A percentile compares a stretch with the other conserved stretches of the same genome.
These are phyloP conservation scores for Discostella stelligeroides DNA, from an alignment of 108 stramenopile species.

Conservation along the genomic window DNA sequence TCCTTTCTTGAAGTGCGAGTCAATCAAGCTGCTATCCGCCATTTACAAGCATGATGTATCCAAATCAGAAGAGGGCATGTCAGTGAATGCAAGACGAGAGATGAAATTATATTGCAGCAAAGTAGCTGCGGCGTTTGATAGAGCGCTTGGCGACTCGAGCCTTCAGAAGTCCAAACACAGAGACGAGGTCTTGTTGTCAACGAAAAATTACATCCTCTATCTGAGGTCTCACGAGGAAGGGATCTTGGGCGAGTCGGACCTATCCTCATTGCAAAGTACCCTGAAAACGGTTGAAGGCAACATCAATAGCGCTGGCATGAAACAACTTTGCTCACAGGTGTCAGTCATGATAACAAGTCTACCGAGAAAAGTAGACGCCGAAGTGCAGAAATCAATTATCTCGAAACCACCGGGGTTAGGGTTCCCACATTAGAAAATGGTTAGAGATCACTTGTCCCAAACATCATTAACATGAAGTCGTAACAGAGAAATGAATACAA, in stretches of 20 bases:
- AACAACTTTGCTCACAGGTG: conserved; percentile 28
- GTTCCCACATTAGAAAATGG: too few relatives aligned
- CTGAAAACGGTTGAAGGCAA: conserved; percentile 8
- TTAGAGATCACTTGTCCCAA: too few relatives aligned
- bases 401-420: conserved; percentile 17
- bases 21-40: conserved; percentile 56
- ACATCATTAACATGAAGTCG: too few relatives aligned
- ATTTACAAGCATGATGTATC: conserved; percentile 24
- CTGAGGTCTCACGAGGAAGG: conserved; percentile 19
- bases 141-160: conserved; percentile 22
- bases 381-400: conserved; percentile 16
- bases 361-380: background rate
- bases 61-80: conserved; percentile 16
- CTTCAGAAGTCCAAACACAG: conserved; percentile 39
- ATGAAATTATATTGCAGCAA: conserved; percentile 27
- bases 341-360: conserved; percentile 23
- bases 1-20: conserved; percentile 70
- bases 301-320: conserved; percentile 34
- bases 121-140: conserved; percentile 10
- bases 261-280: conserved; percentile 16
- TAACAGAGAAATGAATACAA: too few relatives aligned
- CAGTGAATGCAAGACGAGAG: conserved; percentile 12
- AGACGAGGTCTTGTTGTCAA: conserved; percentile 34
- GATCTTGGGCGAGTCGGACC: conserved; percentile 11
- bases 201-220: conserved; percentile 31